Evolutionary conservation across 345 rosid species (phyloP).

Genomic region (Eucalyptus sp.): DNA sequence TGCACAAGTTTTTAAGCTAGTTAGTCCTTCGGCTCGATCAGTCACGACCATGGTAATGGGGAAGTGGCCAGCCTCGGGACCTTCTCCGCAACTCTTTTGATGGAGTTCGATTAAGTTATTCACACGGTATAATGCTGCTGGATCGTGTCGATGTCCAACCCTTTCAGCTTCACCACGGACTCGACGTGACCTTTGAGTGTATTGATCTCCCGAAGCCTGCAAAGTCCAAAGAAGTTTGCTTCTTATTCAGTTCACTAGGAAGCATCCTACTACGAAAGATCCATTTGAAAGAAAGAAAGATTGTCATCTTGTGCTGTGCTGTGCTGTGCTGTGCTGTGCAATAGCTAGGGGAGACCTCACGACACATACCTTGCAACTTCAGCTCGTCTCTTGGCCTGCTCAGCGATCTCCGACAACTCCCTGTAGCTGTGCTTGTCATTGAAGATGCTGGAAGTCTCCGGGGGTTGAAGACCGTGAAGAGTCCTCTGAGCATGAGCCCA

Average conservation of each 20-base stretch:
- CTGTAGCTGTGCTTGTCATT: slow-evolving; percentile 51
- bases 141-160: slow-evolving; percentile 67
- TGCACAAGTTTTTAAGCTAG: background rate
- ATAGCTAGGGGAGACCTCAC: background rate
- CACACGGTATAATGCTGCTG: slow-evolving; percentile 77
- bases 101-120: background rate
- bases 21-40: background rate
- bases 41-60: background rate
- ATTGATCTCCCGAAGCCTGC: slow-evolving; percentile 72
- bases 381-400: slow-evolving; percentile 83
- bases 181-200: slow-evolving; percentile 87
- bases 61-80: background rate
- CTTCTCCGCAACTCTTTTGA: background rate
- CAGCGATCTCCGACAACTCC: slow-evolving; percentile 75
- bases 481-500: slow-evolving; percentile 89
- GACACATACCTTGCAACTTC: slow-evolving; percentile 65
- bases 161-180: slow-evolving; percentile 83
- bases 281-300: background rate
- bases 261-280: background rate
- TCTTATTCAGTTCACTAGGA: background rate
- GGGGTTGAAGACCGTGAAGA: slow-evolving; percentile 68
- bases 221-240: background rate
- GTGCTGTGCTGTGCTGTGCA: background rate
- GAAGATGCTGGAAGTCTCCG: slow-evolving; percentile 28
- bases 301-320: background rate